Evolutionary conservation across 306 rosid genomes (phyloP).

Genomic region (Vachellia pachyceras): DNA sequence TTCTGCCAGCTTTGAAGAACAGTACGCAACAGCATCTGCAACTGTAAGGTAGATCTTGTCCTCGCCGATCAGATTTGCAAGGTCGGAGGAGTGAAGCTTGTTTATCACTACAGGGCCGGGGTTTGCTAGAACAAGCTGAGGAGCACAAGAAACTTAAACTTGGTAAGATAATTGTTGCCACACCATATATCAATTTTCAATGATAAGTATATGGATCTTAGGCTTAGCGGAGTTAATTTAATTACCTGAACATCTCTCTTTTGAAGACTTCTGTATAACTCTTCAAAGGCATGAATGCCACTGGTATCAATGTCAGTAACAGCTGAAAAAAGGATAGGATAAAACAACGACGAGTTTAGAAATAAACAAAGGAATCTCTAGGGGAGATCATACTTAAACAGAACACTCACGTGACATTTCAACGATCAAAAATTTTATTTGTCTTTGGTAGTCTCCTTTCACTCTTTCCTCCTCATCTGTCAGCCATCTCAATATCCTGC

Average conservation of each 20-base stretch:
- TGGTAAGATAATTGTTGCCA: constrained; percentile 45
- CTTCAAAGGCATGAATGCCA: constrained; percentile 93
- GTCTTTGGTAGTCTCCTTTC: constrained; percentile 51
- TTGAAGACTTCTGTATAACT: constrained; percentile 72
- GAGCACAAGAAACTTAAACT: constrained; percentile 26
- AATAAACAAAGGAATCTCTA: not conserved
- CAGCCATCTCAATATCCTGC: constrained; percentile 92
- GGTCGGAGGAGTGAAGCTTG: constrained; percentile 74
- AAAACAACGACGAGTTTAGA: constrained; percentile 15
- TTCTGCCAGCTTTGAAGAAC: constrained; percentile 65
- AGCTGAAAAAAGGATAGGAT: constrained; percentile 58
- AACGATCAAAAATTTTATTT: constrained; percentile 72
- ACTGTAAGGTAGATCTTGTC: constrained; percentile 91
- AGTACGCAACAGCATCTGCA: constrained; percentile 82
- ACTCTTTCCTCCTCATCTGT: constrained; percentile 73
- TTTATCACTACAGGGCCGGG: constrained; percentile 86
- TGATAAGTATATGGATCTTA: not conserved
- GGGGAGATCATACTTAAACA: constrained; percentile 1
- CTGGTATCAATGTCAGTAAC: constrained; percentile 97
- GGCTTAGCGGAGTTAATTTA: constrained; percentile 9
- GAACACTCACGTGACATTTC: constrained; percentile 92
- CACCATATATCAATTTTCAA: not conserved
- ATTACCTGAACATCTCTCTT: constrained; percentile 84
- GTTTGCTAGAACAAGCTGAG: constrained; percentile 91
- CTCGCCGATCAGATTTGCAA: constrained; percentile 72